Conservation (phyloP, 805 yeast genomes). For the Vanderwaltozyma verrucispora region DNA sequence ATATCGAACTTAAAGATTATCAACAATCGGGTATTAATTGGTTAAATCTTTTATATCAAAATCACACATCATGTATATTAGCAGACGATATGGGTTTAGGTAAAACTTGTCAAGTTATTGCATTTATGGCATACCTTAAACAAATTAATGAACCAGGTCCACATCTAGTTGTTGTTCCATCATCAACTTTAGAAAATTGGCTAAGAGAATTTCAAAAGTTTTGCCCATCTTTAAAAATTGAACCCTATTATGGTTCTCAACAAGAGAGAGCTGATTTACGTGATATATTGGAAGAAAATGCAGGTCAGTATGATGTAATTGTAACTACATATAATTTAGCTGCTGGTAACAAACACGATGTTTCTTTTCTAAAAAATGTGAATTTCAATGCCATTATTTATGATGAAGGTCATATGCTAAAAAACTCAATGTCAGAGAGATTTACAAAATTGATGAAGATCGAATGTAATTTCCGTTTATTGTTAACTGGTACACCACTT, state of each 20-base stretch:
- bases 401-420: constrained; percentile 97
- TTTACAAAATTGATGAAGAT: constrained; percentile 79
- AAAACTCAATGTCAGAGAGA: constrained; percentile 81
- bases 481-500: constrained; percentile 93
- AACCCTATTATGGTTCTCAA: constrained; percentile 89
- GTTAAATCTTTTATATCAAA: constrained; percentile 70
- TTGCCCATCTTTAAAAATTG: constrained; percentile 70
- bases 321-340: constrained; percentile 93
- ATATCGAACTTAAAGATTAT: constrained; percentile 66
- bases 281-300: constrained; percentile 45
- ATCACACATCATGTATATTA: constrained; percentile 76
- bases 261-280: constrained; percentile 78
- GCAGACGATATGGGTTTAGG: constrained; percentile 99
- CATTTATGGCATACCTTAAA: constrained; percentile 79
- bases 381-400: constrained; percentile 82
- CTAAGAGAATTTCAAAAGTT: constrained; percentile 85
- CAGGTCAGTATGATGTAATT: constrained; percentile 65
- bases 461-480: constrained; percentile 69
- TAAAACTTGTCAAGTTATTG: constrained; percentile 91
- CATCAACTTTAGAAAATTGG: constrained; percentile 97
- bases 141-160: constrained; percentile 56
- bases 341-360: constrained; percentile 74
- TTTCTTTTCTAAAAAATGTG: constrained; percentile 61
- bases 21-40: constrained; percentile 98
- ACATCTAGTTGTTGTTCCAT: constrained; percentile 89